These are phyloP conservation scores for Lathyrus sativus DNA, from an alignment of 306 rosid species.

Conservation along the genomic window DNA sequence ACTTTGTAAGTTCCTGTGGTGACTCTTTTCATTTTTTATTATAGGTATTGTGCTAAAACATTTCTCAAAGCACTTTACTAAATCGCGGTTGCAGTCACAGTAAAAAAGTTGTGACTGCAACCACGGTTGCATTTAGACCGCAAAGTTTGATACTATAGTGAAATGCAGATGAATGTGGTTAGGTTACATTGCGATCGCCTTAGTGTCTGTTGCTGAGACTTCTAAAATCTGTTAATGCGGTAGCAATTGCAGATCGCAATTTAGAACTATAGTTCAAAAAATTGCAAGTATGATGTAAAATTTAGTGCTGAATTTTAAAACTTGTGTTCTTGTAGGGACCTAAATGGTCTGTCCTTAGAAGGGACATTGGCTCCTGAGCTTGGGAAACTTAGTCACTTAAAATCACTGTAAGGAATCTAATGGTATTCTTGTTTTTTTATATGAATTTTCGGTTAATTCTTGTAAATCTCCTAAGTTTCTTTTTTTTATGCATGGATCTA, in stretches of 20 bases:
- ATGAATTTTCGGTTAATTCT: neutral
- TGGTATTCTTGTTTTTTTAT: neutral
- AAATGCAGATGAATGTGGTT: no score
- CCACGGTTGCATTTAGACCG: neutral
- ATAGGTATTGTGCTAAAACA: neutral
- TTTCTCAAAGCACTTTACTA: neutral
- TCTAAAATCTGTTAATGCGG: neutral
- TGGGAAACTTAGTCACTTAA: constrained; percentile 66
- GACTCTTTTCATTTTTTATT: constrained; percentile 20
- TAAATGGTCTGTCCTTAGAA: constrained; percentile 64
- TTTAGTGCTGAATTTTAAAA: constrained; percentile 19
- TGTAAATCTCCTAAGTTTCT: neutral
- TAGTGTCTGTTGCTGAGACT: no score
- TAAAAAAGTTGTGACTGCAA: no score
- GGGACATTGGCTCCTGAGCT: constrained; percentile 89
- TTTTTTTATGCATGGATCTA: neutral
- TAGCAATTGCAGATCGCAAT: neutral
- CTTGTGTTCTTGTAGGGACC: constrained; percentile 55
- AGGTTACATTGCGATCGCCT: no score
- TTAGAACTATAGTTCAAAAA: constrained; percentile 5
- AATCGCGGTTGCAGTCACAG: neutral
- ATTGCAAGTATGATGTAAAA: neutral
- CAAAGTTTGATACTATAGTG: no score
- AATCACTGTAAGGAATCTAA: constrained; percentile 64
- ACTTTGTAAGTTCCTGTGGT: constrained; percentile 62